Evolutionary conservation across 805 yeast species (phyloP).

Genomic region (Candida tammaniensis): DNA sequence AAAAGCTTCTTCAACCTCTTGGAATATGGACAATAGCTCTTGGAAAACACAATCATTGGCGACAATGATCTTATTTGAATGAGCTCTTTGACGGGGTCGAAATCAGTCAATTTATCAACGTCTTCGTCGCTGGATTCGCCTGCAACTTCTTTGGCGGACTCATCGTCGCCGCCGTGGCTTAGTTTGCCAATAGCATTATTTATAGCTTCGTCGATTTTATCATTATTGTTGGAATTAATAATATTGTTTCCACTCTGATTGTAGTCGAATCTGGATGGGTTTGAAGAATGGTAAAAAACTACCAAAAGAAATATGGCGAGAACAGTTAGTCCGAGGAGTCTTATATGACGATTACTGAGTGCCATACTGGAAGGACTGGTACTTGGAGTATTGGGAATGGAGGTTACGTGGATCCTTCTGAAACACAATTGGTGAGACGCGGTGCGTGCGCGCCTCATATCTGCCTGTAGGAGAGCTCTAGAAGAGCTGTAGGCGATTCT

Average conservation of each 20-base stretch:
- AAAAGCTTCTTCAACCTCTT: conserved; percentile 66
- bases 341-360: conserved; percentile 12
- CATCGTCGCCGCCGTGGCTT: conserved; percentile 3
- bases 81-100: conserved; percentile 42
- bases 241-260: conserved; percentile 17
- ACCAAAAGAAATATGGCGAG: conserved; percentile 9
- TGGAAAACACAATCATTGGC: conserved; percentile 64
- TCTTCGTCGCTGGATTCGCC: conserved; percentile 7
- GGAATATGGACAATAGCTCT: conserved; percentile 71
- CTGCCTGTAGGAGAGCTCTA: too few relatives aligned
- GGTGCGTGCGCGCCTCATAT: too few relatives aligned
- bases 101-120: conserved; percentile 13
- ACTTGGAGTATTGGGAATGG: not conserved
- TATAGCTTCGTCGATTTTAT: conserved; percentile 36
- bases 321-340: conserved; percentile 9
- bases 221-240: conserved; percentile 35
- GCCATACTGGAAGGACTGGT: too few relatives aligned
- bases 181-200: conserved; percentile 32
- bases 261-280: not conserved
- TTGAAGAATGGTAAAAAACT: conserved; percentile 8
- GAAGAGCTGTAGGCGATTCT: too few relatives aligned
- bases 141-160: not conserved
- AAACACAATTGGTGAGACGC: too few relatives aligned
- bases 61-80: conserved; percentile 54
- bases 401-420: too few relatives aligned